Evolutionary conservation across 108 stramenopile species (phyloP).

Genomic region (Skeletonema grethae): DNA sequence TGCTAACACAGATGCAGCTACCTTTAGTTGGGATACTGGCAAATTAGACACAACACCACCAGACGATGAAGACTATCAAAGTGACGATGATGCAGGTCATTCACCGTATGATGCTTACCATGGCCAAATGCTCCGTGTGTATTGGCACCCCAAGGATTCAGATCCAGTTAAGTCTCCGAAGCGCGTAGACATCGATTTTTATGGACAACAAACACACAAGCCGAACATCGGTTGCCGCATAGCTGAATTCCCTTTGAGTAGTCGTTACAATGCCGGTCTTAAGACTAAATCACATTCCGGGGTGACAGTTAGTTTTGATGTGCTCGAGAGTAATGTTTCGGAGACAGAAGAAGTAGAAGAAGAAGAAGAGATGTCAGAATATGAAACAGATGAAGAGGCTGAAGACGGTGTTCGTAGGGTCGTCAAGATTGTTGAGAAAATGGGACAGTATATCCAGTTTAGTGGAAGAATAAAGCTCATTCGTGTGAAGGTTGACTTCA

Average conservation of each 20-base stretch:
- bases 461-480: conserved; percentile 10
- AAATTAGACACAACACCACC: not conserved
- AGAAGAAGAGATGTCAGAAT: conserved; percentile 6
- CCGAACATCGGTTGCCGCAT: conserved; percentile 3
- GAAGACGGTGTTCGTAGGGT: conserved; percentile 3
- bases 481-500: conserved; percentile 11
- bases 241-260: conserved; percentile 7
- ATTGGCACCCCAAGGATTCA: conserved; percentile 17
- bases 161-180: conserved; percentile 8
- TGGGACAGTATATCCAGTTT: conserved; percentile 1
- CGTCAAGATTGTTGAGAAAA: not conserved
- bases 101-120: conserved; percentile 11
- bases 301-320: conserved; percentile 5
- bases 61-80: not conserved
- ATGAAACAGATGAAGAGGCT: conserved; percentile 5
- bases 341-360: conserved; percentile 13
- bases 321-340: conserved; percentile 5
- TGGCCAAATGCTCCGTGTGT: conserved; percentile 14
- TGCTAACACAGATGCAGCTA: not conserved
- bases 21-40: conserved; percentile 16
- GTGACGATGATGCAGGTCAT: not conserved
- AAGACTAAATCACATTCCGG: not conserved
- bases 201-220: not conserved
- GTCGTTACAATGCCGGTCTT: not conserved
- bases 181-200: not conserved